Base-by-base conservation (phyloP, 202 grass and related monocot genomes). In the Schoenoplectus triqueter region DNA sequence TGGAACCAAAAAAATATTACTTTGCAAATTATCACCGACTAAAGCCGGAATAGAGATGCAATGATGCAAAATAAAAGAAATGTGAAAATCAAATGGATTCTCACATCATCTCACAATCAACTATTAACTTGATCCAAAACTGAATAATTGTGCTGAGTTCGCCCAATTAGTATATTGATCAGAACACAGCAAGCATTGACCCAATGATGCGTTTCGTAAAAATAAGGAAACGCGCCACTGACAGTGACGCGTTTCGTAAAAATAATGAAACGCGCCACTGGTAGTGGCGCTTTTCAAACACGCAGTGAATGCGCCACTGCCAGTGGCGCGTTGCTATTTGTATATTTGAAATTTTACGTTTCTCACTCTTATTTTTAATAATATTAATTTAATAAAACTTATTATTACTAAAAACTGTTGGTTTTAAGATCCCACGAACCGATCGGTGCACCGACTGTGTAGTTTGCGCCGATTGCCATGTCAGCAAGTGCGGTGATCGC, bases 91-190 rank as follows among this genome's bases (percentile, higher is more conserved):
- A 59, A 78, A 78, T 61, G 13, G 44, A 61, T 41, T 60, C 70
- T 5, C 39, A 78, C 75, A 78, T 5, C 22, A 78, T 60, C 74
- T 78, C 74, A 60, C 50, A 59, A 78, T 78, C 19, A 78, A 78
- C 11, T 61, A 78, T 78, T 48, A 77, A 40, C 51, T 56, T 78
- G 52, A 44, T 61, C 19, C 75, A 61, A 78, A 78, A 78, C 6
- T 61, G 31, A 78, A 78, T 44, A 61, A 42, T 44, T 78, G 3
- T 61, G 21, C 31, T 7, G 49, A 75, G 19, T 39, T 44, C 7
- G 15, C 13, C 6, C 31, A 61, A 78, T 78, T 61, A 78, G 22
- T 59, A 14, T 10, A 2, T 61, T 44, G 54, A 40, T 61, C 3
- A 79, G 14, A 79, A 4, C 15, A 42, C 7, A 56, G 48, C 66